Evolutionary conservation across 345 rosid genomes (phyloP).

Genomic region (Durio zibethinus): DNA sequence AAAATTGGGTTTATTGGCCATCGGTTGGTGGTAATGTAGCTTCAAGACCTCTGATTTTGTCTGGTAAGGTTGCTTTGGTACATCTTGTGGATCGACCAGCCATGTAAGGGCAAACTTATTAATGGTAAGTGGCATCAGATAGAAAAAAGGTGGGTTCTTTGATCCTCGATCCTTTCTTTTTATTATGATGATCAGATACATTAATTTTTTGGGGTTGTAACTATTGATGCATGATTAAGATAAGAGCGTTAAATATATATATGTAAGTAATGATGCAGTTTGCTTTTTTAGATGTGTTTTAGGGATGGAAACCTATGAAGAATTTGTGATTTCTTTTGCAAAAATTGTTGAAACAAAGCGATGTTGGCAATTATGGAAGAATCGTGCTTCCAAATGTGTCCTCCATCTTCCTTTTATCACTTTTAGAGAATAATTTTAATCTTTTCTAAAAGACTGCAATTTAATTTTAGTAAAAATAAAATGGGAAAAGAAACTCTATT

Average conservation of each 20-base stretch:
- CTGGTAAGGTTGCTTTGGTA: slow-evolving; percentile 18
- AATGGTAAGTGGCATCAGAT: slow-evolving; percentile 51
- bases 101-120: slow-evolving; percentile 42
- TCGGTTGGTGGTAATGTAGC: slow-evolving; percentile 21
- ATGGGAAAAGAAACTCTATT: too few relatives aligned
- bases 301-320: slow-evolving; percentile 96
- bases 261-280: neutral
- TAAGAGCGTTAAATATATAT: neutral
- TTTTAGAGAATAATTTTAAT: too few relatives aligned
- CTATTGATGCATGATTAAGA: neutral
- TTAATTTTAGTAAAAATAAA: too few relatives aligned
- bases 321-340: slow-evolving; percentile 91
- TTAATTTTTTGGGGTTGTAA: neutral
- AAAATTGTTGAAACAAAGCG: slow-evolving; percentile 97
- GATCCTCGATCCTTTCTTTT: neutral
- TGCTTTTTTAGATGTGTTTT: neutral
- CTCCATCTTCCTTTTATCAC: too few relatives aligned
- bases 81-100: slow-evolving; percentile 34
- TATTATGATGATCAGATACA: neutral
- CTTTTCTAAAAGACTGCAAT: too few relatives aligned
- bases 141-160: slow-evolving; percentile 58
- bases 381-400: slow-evolving; percentile 94
- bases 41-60: slow-evolving; percentile 27
- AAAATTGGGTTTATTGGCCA: slow-evolving; percentile 74
- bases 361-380: slow-evolving; percentile 94